Evolutionary conservation across 805 yeast species (phyloP), one percentile per base, ranked within the genome.

Genomic region (Myxozyma vanderwaltii): DNA sequence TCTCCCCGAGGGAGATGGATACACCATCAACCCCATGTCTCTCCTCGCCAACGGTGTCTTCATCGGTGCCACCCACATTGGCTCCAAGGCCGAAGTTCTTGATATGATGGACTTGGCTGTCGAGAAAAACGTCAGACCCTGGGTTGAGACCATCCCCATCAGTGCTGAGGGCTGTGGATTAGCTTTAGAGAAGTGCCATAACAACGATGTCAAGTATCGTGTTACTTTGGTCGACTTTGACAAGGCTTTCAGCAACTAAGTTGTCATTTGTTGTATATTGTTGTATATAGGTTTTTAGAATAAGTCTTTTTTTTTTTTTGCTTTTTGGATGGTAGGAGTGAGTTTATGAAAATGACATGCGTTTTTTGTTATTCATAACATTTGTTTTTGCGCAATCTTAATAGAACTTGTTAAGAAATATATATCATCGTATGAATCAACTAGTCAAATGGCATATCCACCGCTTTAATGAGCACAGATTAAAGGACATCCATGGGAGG

Each of bases 91-190:
- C 55, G 91, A 87, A 74, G 86, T 86, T 64, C 71, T 78, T 51
- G 86, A 84, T 60, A 80, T 88, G 83, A 77, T 88, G 67, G 75
- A 83, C 43, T 70, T 88, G 63, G 89, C 90, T 23, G 82, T 81
- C 24, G 79, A 83, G 66, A 78, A 85, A 49, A 31, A 44, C 12
- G 33, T 65, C 45, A 43, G 63, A 44, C 55, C 68, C 3, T 65
- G 68, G 68, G 58, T 65, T 23, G 65, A 63, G 79, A 71, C 73
- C 53, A 64, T 76, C 36, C 76, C 76, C 15, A 69, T 77, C 54
- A 63, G 68, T 59, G 76, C 68, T 56, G 70, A 67, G 56, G 74
- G 74, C 26, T 70, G 72, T 46, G 65, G 65, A 23, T 62, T 66
- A 47, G 79, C 75, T 8, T 68, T 77, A 66, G 69, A 68, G 48